These are phyloP conservation scores for Chaetomium fimeti DNA, from an alignment of 495 filamentous ascomycete genomes.

Conservation along the genomic window DNA sequence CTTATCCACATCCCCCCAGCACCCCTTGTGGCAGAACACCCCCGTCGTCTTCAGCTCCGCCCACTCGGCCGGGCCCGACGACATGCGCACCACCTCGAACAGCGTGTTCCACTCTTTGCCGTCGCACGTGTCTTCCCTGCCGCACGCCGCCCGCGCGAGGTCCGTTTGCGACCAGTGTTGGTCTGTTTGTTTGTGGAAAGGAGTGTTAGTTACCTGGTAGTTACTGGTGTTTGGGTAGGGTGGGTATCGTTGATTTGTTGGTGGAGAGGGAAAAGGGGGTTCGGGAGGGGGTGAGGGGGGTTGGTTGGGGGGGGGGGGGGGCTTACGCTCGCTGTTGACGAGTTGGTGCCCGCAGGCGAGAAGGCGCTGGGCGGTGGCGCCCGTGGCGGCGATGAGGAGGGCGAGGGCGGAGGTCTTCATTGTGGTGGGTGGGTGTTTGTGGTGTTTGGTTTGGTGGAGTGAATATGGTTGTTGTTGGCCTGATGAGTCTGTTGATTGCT, in stretches of 20 bases:
- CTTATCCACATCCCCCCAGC: slow-evolving; percentile 1
- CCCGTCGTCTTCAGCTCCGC: slow-evolving; percentile 57
- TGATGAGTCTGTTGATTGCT: background rate
- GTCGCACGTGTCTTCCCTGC: slow-evolving; percentile 10
- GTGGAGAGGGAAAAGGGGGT: too few species aligned
- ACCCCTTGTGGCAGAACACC: slow-evolving; percentile 35
- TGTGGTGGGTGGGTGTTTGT: background rate
- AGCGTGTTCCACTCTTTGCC: slow-evolving; percentile 15
- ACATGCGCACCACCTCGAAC: slow-evolving; percentile 12
- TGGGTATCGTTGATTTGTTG: background rate
- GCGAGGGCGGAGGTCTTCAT: slow-evolving; percentile 8
- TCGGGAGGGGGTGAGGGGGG: too few species aligned
- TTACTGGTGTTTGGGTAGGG: background rate
- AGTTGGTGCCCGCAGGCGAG: slow-evolving; percentile 5
- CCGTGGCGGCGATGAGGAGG: background rate
- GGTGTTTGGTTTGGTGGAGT: background rate
- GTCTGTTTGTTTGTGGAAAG: background rate
- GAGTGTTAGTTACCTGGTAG: background rate
- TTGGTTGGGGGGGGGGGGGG: too few species aligned
- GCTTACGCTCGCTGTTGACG: background rate
- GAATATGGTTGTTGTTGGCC: background rate
- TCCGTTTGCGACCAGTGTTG: background rate
- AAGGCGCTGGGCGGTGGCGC: background rate
- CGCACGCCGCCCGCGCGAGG: background rate
- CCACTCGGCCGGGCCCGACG: slow-evolving; percentile 18